phyloP scores from a whole-genome alignment of 768 basidiomycete species.

The Amanita phalloides region DNA sequence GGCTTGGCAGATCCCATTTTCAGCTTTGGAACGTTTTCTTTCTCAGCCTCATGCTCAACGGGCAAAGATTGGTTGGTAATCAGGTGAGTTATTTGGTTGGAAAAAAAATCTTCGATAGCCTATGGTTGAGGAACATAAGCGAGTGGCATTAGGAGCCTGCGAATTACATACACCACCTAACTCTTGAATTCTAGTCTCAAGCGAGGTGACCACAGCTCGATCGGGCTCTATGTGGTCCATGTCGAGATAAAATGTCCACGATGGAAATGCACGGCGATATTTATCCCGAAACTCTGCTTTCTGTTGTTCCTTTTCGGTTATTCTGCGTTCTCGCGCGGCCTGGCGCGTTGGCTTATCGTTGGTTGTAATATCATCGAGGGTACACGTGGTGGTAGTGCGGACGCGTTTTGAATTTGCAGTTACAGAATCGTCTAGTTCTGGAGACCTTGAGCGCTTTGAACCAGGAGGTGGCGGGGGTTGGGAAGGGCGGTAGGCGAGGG shows the following conservation, averaged over 20 bases:
- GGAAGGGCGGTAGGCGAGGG: slow-evolving; percentile 30
- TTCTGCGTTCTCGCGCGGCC: slow-evolving; percentile 27
- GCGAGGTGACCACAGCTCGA: slow-evolving; percentile 21
- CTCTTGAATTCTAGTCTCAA: slow-evolving; percentile 47
- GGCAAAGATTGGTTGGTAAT: slow-evolving; percentile 51
- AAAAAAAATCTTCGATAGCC: slow-evolving; percentile 86
- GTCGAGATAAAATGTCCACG: slow-evolving; percentile 82
- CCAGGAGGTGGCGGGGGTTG: slow-evolving; percentile 18
- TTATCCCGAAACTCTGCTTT: slow-evolving; percentile 72
- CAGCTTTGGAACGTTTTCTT: slow-evolving; percentile 50
- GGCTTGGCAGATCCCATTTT: slow-evolving; percentile 14
- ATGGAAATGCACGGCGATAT: slow-evolving; percentile 78
- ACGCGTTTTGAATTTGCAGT: slow-evolving; percentile 28
- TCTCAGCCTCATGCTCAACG: slow-evolving; percentile 31
- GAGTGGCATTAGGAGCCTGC: not conserved
- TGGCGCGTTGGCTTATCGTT: slow-evolving; percentile 25
- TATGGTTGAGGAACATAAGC: slow-evolving; percentile 18
- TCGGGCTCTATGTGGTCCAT: slow-evolving; percentile 35
- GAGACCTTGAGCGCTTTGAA: slow-evolving; percentile 39
- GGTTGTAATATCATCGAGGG: slow-evolving; percentile 7
- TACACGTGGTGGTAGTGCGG: slow-evolving; percentile 19
- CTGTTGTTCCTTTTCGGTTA: slow-evolving; percentile 40
- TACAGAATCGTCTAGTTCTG: slow-evolving; percentile 30
- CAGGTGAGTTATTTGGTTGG: slow-evolving; percentile 77
- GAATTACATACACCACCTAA: slow-evolving; percentile 66